phyloP scores from a whole-genome alignment of 306 rosid genomes.

The Senna tora region DNA sequence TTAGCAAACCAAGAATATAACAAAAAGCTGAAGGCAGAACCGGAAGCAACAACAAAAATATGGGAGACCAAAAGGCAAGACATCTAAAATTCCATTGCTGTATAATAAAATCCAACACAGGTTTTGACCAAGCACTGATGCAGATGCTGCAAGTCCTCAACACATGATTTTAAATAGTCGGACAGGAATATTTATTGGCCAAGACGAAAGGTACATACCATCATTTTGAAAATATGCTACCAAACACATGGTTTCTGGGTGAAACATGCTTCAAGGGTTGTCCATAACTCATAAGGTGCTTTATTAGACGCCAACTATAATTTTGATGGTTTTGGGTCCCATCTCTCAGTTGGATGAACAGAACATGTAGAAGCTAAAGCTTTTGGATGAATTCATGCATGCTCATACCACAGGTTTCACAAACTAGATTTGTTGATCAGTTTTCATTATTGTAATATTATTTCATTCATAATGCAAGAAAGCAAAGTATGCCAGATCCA shows the following conservation, averaged over 20 bases:
- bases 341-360: neutral
- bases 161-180: neutral
- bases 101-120: neutral
- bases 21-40: neutral
- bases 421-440: neutral
- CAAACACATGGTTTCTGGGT: neutral
- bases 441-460: neutral
- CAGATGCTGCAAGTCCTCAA: neutral
- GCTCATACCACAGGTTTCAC: neutral
- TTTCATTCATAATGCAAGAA: neutral
- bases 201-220: neutral
- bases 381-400: neutral
- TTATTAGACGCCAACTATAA: neutral
- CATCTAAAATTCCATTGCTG: neutral
- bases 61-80: neutral
- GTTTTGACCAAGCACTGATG: neutral
- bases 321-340: neutral
- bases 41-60: neutral
- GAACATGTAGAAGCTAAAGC: neutral
- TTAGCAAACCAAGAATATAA: neutral
- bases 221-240: neutral
- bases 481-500: neutral
- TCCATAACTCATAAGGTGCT: neutral
- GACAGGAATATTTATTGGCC: neutral
- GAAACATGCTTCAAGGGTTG: neutral